These are phyloP conservation scores for Plasmodium gonderi DNA, from an alignment of 169 alveolate genomes.

Conservation along the genomic window DNA sequence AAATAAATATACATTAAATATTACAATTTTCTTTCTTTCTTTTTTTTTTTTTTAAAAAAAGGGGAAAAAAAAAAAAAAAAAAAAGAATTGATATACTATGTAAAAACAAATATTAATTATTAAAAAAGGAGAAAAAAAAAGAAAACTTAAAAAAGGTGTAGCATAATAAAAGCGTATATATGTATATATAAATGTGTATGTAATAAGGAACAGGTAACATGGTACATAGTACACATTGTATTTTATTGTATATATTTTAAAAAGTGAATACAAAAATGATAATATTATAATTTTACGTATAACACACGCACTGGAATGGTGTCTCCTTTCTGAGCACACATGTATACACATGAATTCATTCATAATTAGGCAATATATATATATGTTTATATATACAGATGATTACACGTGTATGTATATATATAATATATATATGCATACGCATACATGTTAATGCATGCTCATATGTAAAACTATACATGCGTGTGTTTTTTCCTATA, in stretches of 20 bases:
- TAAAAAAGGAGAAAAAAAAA: no score
- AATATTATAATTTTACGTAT: not conserved
- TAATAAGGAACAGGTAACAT: not conserved
- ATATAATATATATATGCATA: not conserved
- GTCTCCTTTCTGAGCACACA: no score
- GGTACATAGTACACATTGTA: not conserved
- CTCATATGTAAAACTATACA: not conserved
- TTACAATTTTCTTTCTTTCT: not conserved
- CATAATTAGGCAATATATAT: not conserved
- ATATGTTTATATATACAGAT: not conserved
- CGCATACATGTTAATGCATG: not conserved
- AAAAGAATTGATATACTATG: not conserved
- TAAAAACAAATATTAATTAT: constrained; percentile 30
- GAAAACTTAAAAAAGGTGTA: constrained; percentile 23
- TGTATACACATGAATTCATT: not conserved
- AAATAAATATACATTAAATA: not conserved
- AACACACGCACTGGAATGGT: not conserved
- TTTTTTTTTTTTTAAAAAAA: not conserved
- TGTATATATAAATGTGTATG: not conserved
- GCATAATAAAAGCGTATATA: not conserved
- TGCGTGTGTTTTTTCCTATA: not conserved
- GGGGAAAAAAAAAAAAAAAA: not conserved
- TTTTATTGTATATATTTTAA: not conserved
- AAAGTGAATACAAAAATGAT: not conserved
- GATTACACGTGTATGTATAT: not conserved